phyloP scores from a whole-genome alignment of 2,329 filamentous ascomycete genomes.

The Penicillium brasilianum region DNA sequence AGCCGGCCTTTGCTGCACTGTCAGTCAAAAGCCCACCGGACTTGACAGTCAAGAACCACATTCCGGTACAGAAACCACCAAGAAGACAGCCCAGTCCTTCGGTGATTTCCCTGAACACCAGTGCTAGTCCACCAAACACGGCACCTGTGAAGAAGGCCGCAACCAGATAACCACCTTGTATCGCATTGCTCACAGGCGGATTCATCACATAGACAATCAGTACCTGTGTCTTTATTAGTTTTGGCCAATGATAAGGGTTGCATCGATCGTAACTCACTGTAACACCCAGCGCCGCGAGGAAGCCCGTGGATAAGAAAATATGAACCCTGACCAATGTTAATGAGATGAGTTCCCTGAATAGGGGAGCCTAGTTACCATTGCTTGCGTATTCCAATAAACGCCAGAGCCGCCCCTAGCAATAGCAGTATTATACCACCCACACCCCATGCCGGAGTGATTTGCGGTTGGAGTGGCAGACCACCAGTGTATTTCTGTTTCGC shows the following conservation, averaged over 20 bases:
- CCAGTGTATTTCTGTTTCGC: conserved; percentile 32
- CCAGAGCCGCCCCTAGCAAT: conserved; percentile 70
- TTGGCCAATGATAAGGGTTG: neutral
- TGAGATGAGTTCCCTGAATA: neutral
- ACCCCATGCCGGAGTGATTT: conserved; percentile 79
- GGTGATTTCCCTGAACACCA: conserved; percentile 83
- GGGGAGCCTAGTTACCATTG: conserved; percentile 55
- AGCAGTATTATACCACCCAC: conserved; percentile 80
- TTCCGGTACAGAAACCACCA: conserved; percentile 81
- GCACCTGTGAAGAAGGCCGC: conserved; percentile 74
- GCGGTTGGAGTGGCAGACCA: conserved; percentile 71
- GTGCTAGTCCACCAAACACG: conserved; percentile 72
- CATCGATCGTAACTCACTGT: conserved; percentile 52
- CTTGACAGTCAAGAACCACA: conserved; percentile 86
- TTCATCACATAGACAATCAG: conserved; percentile 89
- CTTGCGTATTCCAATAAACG: conserved; percentile 82
- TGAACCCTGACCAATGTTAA: conserved; percentile 59
- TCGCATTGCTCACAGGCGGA: conserved; percentile 71
- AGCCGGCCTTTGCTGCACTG: conserved; percentile 68
- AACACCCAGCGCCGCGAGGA: conserved; percentile 73
- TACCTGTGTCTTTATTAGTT: conserved; percentile 49
- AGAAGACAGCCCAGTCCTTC: conserved; percentile 85
- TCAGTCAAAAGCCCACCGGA: conserved; percentile 74
- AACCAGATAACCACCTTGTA: conserved; percentile 87
- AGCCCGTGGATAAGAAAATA: conserved; percentile 79